Conservation (phyloP, 371 early-diverging fungal species). For the Mortierella sp. region DNA sequence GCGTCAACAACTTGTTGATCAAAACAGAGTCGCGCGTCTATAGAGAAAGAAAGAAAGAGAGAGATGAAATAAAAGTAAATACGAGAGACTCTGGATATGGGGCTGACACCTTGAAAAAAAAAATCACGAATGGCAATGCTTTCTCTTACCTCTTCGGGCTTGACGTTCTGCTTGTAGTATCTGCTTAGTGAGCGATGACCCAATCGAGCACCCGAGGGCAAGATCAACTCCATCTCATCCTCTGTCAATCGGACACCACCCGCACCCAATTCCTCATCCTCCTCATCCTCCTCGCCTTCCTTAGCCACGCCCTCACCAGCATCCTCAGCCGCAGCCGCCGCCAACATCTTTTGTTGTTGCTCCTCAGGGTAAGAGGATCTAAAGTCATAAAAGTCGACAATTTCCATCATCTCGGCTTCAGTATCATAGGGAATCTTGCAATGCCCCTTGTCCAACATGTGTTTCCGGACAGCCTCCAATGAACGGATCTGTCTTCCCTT, state of each 20-base stretch:
- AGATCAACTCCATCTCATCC: slow-evolving; percentile 84
- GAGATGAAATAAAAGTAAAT: background rate
- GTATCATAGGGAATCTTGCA: slow-evolving; percentile 93
- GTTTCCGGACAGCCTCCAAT: slow-evolving; percentile 91
- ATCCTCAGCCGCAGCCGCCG: slow-evolving; percentile 43
- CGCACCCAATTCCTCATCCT: slow-evolving; percentile 62
- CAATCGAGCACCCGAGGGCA: slow-evolving; percentile 85
- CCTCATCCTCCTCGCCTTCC: slow-evolving; percentile 63
- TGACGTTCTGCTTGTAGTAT: slow-evolving; percentile 90
- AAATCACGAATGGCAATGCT: background rate
- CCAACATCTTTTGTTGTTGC: slow-evolving; percentile 49
- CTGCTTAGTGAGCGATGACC: slow-evolving; percentile 86
- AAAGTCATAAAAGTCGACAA: slow-evolving; percentile 95
- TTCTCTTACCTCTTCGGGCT: slow-evolving; percentile 64
- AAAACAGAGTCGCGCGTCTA: slow-evolving; percentile 65
- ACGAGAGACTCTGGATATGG: background rate
- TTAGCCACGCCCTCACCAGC: slow-evolving; percentile 34
- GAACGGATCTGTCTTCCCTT: slow-evolving; percentile 85
- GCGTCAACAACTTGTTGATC: slow-evolving; percentile 66
- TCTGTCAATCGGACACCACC: slow-evolving; percentile 59
- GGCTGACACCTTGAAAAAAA: no score
- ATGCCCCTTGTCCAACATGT: slow-evolving; percentile 97
- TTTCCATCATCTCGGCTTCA: slow-evolving; percentile 89
- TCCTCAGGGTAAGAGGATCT: slow-evolving; percentile 73
- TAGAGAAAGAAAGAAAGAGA: background rate